These are phyloP conservation scores for Colletotrichum spinosum DNA, from an alignment of 2,329 filamentous ascomycete species.

Conservation along the genomic window DNA sequence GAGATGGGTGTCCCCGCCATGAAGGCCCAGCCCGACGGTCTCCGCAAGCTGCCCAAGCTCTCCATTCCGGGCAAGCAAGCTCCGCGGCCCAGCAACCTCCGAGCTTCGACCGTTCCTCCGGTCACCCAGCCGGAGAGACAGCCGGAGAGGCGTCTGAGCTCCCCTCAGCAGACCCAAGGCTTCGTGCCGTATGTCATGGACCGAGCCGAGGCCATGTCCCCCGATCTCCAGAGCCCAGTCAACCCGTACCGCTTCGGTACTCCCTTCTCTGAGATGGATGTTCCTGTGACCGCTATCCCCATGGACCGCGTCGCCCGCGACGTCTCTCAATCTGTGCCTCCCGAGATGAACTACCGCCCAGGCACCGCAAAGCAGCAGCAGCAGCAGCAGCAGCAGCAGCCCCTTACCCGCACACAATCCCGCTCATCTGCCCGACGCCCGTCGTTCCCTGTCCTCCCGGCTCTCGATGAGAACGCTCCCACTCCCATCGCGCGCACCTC, in stretches of 20 bases:
- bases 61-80: slow-evolving; percentile 63
- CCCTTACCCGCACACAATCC: slow-evolving; percentile 60
- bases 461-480: slow-evolving; percentile 74
- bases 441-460: slow-evolving; percentile 75
- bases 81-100: slow-evolving; percentile 43
- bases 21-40: slow-evolving; percentile 62
- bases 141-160: slow-evolving; percentile 39
- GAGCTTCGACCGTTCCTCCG: slow-evolving; percentile 45
- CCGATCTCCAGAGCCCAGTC: slow-evolving; percentile 68
- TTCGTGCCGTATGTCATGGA: slow-evolving; percentile 66
- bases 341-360: slow-evolving; percentile 85
- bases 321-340: slow-evolving; percentile 89
- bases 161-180: slow-evolving; percentile 37
- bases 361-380: slow-evolving; percentile 45
- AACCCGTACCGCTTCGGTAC: slow-evolving; percentile 83
- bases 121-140: slow-evolving; percentile 38
- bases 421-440: slow-evolving; percentile 72
- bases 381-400: slow-evolving; percentile 45
- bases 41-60: slow-evolving; percentile 71
- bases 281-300: slow-evolving; percentile 80
- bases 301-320: slow-evolving; percentile 81
- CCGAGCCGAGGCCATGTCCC: slow-evolving; percentile 61
- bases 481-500: slow-evolving; percentile 51
- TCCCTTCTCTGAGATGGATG: slow-evolving; percentile 90
- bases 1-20: slow-evolving; percentile 65